Percentiles rank a stretch among this genome's conserved stretches.
Evolutionary conservation across 1,284 basidiomycete genomes (phyloP).

Genomic region (Apiotrichum mycotoxinovorans): DNA sequence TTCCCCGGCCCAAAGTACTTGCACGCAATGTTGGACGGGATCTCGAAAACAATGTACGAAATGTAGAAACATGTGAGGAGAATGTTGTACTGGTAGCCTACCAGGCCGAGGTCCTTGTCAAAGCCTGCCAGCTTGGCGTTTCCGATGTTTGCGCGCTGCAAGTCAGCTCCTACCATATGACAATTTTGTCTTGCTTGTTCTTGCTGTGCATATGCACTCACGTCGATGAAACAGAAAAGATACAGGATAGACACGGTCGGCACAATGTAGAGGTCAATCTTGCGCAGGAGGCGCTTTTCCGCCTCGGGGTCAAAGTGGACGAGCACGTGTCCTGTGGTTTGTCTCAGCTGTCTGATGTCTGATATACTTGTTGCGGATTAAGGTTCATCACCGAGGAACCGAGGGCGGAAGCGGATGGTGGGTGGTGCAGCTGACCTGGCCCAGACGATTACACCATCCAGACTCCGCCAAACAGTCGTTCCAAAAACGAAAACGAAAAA

Average conservation of each 20-base stretch:
- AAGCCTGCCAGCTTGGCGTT: constrained; percentile 23
- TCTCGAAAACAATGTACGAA: constrained; percentile 33
- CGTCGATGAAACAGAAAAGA: constrained; percentile 22
- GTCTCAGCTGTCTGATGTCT: too few relatives aligned
- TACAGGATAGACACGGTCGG: constrained; percentile 20
- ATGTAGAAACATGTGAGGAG: constrained; percentile 42
- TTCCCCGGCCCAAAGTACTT: constrained; percentile 17
- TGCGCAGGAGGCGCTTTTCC: constrained; percentile 23
- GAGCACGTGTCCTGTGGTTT: constrained; percentile 4
- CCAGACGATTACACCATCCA: not conserved
- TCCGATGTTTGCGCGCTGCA: constrained; percentile 18
- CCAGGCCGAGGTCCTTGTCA: constrained; percentile 29
- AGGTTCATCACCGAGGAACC: too few relatives aligned
- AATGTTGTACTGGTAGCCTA: constrained; percentile 34
- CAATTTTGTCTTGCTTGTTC: too few relatives aligned
- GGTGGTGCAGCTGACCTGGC: too few relatives aligned
- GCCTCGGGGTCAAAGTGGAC: constrained; percentile 16
- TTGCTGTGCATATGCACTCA: not conserved
- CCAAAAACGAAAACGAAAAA: too few relatives aligned
- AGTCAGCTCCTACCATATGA: not conserved
- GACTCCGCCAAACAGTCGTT: too few relatives aligned
- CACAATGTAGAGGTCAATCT: constrained; percentile 26
- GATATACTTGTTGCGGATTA: too few relatives aligned
- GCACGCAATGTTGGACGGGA: constrained; percentile 19
- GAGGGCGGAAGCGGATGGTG: too few relatives aligned